A percentile compares a stretch with the other conserved stretches of the same genome.
These are phyloP conservation scores for Blastobotrys aristatus DNA, from an alignment of 1,139 yeast genomes.

Conservation along the genomic window DNA sequence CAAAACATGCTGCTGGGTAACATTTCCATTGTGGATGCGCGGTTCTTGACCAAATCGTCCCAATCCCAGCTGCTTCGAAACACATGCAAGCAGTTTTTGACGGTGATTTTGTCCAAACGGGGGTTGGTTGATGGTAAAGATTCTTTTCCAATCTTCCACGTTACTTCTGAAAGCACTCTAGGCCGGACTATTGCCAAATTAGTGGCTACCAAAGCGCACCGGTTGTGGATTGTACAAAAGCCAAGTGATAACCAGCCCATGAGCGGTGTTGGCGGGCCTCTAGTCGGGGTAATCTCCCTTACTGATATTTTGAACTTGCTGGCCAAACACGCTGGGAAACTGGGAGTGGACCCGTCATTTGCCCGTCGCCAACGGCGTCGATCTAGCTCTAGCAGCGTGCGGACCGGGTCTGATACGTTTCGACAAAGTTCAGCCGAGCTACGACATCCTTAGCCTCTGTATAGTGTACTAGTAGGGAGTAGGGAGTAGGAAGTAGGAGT, in stretches of 20 bases:
- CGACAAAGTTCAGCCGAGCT: not conserved
- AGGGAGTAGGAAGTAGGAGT: too few relatives aligned
- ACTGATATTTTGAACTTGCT: conserved; percentile 82
- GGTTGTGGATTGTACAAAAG: conserved; percentile 87
- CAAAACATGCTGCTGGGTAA: conserved; percentile 76
- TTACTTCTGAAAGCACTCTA: conserved; percentile 67
- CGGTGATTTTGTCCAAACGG: conserved; percentile 78
- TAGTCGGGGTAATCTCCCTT: conserved; percentile 84
- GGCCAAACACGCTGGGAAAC: conserved; percentile 64
- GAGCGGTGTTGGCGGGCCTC: conserved; percentile 33
- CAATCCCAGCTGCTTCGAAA: conserved; percentile 76
- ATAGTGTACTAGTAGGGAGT: not conserved
- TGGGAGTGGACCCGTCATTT: conserved; percentile 68
- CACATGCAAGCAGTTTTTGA: conserved; percentile 80
- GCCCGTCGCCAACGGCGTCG: conserved; percentile 86
- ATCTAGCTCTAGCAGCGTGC: conserved; percentile 39
- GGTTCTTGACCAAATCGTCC: conserved; percentile 73
- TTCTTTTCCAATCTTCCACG: conserved; percentile 94
- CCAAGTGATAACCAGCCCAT: conserved; percentile 23
- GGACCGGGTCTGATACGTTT: conserved; percentile 17
- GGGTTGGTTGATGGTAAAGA: conserved; percentile 95
- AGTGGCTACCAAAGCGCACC: conserved; percentile 90
- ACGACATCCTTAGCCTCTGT: not conserved
- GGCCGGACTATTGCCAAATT: conserved; percentile 90
- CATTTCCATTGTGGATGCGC: conserved; percentile 89